Percentiles rank a stretch among this genome's conserved stretches.
Conservation (phyloP, 257 asterid species). For the Gentiana dahurica region DNA sequence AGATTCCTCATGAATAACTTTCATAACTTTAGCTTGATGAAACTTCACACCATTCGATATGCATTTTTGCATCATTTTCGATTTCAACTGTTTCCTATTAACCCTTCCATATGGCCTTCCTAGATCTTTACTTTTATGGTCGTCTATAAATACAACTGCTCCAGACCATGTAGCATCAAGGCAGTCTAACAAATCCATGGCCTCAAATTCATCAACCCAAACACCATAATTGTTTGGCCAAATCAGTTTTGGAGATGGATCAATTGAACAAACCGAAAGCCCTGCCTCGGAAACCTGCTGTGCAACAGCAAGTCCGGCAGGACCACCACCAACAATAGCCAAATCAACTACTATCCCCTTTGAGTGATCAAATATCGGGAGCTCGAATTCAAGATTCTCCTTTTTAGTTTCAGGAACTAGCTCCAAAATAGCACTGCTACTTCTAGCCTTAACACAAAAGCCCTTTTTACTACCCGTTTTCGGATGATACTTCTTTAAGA, state of each 20-base stretch:
- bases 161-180: constrained; percentile 93
- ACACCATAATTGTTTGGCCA: constrained; percentile 99
- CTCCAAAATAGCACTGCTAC: constrained; percentile 65
- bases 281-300: constrained; percentile 98
- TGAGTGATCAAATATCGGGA: constrained; percentile 74
- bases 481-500: constrained; percentile 26
- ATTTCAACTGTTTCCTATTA: constrained; percentile 72
- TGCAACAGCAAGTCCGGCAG: constrained; percentile 96
- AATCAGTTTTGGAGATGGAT: constrained; percentile 78
- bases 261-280: constrained; percentile 83
- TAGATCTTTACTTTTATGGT: constrained; percentile 51
- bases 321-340: constrained; percentile 98
- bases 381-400: constrained; percentile 92
- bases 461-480: constrained; percentile 21
- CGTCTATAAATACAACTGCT: constrained; percentile 62
- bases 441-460: constrained; percentile 28
- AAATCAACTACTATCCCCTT: constrained; percentile 62
- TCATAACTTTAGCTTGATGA: constrained; percentile 90
- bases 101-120: constrained; percentile 91
- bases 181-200: constrained; percentile 95
- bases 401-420: constrained; percentile 88
- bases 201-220: constrained; percentile 99
- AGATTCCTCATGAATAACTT: constrained; percentile 78
- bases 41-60: constrained; percentile 81
- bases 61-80: constrained; percentile 96